Percentiles rank a stretch among this genome's conserved stretches.
phyloP scores from a whole-genome alignment of 768 basidiomycete genomes.

The Tephrocybe sp. region DNA sequence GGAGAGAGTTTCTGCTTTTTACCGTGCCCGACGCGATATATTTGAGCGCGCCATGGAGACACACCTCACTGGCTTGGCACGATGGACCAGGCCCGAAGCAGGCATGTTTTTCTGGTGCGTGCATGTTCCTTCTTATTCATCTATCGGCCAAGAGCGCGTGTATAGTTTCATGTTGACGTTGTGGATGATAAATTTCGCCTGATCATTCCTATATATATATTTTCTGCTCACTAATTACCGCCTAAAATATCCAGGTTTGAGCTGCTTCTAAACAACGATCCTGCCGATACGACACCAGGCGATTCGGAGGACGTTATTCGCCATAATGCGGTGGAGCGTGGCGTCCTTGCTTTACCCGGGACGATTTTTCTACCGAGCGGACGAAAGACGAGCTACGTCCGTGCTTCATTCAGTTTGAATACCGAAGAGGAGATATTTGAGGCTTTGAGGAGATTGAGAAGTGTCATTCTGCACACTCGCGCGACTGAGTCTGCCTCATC shows the following conservation, averaged over 20 bases:
- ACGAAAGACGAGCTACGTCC: slow-evolving; percentile 60
- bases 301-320: slow-evolving; percentile 69
- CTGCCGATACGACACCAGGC: slow-evolving; percentile 49
- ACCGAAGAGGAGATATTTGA: slow-evolving; percentile 63
- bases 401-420: slow-evolving; percentile 71
- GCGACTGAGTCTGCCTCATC: slow-evolving; percentile 1
- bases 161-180: too few relatives aligned
- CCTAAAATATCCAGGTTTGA: slow-evolving; percentile 51
- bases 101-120: slow-evolving; percentile 62
- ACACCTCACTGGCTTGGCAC: slow-evolving; percentile 71
- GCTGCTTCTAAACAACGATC: slow-evolving; percentile 37
- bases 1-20: slow-evolving; percentile 62
- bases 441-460: slow-evolving; percentile 56
- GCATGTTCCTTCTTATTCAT: background rate
- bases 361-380: slow-evolving; percentile 68
- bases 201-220: too few relatives aligned
- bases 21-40: slow-evolving; percentile 61
- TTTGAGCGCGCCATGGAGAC: slow-evolving; percentile 67
- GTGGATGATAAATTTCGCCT: too few relatives aligned
- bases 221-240: too few relatives aligned
- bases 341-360: slow-evolving; percentile 82
- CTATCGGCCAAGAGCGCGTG: too few relatives aligned
- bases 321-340: slow-evolving; percentile 65
- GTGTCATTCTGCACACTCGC: slow-evolving; percentile 24
- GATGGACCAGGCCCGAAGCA: slow-evolving; percentile 63